A percentile compares a stretch with the other conserved stretches of the same genome.
Evolutionary conservation across 169 alveolate species (phyloP).

Genomic region (Plasmodium vivax): DNA sequence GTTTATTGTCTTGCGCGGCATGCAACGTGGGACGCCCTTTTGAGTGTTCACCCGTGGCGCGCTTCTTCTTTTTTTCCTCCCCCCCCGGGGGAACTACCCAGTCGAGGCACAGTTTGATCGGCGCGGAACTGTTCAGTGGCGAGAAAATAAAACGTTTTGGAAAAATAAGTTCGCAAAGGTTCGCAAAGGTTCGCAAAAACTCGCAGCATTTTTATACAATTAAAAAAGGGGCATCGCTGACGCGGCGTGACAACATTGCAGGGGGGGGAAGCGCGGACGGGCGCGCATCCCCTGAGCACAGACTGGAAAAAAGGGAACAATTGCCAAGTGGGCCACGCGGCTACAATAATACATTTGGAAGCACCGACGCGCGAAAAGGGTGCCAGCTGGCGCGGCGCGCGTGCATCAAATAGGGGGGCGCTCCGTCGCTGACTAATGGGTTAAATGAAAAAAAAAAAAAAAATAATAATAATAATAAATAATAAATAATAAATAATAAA

Average conservation of each 20-base stretch:
- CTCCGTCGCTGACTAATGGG: neutral
- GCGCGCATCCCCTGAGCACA: neutral
- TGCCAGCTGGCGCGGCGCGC: neutral
- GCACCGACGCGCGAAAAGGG: neutral
- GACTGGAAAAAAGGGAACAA: neutral
- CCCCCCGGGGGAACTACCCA: neutral
- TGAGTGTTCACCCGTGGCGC: neutral
- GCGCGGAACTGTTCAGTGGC: neutral
- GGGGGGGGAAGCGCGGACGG: neutral
- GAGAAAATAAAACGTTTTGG: neutral
- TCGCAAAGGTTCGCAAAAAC: neutral
- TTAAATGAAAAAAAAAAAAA: neutral
- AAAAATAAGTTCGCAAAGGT: neutral
- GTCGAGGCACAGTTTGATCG: neutral
- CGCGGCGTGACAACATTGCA: neutral
- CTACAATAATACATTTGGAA: neutral
- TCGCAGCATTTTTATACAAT: neutral
- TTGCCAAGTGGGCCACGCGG: neutral
- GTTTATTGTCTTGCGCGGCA: neutral
- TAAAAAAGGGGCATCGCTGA: neutral
- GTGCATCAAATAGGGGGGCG: neutral
- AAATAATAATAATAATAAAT: too few species aligned
- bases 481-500: too few species aligned
- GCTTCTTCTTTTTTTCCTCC: neutral
- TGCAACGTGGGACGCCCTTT: neutral